Evolutionary conservation across 768 basidiomycete species (phyloP), one percentile per base, ranked within the genome.

Genomic region (Pulveroboletus sp.): DNA sequence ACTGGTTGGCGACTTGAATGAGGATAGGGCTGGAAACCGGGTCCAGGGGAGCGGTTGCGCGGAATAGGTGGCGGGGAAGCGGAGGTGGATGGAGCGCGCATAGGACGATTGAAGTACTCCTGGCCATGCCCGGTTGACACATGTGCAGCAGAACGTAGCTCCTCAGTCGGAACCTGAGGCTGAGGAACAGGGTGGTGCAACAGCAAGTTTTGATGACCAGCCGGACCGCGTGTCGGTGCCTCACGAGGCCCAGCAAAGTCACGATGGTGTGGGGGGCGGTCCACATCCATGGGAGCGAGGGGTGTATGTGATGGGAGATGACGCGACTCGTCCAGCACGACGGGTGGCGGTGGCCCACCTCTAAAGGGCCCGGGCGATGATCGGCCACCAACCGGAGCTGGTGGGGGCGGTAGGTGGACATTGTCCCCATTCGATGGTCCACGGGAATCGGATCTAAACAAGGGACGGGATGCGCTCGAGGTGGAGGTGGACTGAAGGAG

Each of bases 271-370:
- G 62, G 57, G 23, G 79, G 79, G 6, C 81, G 75, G 45, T 87
- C 84, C 8, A 86, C 75, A 12, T 72, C 77, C 89, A 92, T 92
- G 0, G 89, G 88, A 6, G 88, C 89, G 20, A 92, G 73, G 2
- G 79, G 84, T 0, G 85, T 80, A 52, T 87, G 86, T 4, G 81
- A 78, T 9, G 79, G 78, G 0, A 73, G 62, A 45, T 87, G 86
- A n/a, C 85, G 78, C 8, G 73, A 73, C 57, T 91, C 90, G 51
- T 90, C 88, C 9, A 91, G 68, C 43, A 87, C 76, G 34, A 91
- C 84, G 11, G 90, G 89, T 6, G 90, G 89, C 0, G 89, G 90
- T 3, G 87, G 85, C 2, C 88, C 87, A 29, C 89, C 89, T 52
- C 90, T 72, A 73, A 90, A 92, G 12, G 90, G 90, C 16, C 80